phyloP scores from a whole-genome alignment of 306 rosid species.

The Cucurbita maxima region DNA sequence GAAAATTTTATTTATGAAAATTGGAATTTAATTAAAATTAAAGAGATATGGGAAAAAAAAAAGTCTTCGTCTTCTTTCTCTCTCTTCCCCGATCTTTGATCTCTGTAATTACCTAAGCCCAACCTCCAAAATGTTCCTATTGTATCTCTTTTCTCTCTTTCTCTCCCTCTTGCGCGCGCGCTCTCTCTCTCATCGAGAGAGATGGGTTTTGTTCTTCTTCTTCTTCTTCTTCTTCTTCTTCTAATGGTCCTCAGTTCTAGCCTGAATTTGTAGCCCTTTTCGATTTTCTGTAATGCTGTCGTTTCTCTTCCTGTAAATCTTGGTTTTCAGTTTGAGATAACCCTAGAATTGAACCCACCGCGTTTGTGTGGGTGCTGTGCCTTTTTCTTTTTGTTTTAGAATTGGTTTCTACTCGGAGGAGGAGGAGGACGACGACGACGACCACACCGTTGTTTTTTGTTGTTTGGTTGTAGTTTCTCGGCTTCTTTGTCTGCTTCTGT shows the following conservation, averaged over 20 bases:
- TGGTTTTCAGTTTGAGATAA: background rate
- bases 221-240: background rate
- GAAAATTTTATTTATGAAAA: no score
- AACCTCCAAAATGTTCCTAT: slow-evolving; percentile 4
- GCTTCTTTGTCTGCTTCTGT: background rate
- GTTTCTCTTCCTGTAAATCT: background rate
- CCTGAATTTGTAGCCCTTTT: background rate
- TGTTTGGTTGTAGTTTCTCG: slow-evolving; percentile 2
- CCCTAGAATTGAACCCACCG: background rate
- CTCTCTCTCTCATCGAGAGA: slow-evolving; percentile 10
- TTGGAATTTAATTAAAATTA: background rate
- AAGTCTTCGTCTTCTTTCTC: slow-evolving; percentile 10
- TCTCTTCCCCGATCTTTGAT: background rate
- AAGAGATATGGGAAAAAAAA: background rate
- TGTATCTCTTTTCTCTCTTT: background rate
- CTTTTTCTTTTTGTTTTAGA: background rate
- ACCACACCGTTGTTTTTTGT: background rate
- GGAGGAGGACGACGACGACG: background rate
- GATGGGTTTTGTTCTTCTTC: slow-evolving; percentile 1
- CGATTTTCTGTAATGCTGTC: background rate
- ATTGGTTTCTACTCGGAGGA: background rate
- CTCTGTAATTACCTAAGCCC: slow-evolving; percentile 6
- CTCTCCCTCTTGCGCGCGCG: background rate
- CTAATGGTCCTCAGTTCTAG: background rate
- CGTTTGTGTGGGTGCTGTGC: background rate